Base-by-base conservation (phyloP, 352 stramenopile species). In the Pythium biforme region DNA sequence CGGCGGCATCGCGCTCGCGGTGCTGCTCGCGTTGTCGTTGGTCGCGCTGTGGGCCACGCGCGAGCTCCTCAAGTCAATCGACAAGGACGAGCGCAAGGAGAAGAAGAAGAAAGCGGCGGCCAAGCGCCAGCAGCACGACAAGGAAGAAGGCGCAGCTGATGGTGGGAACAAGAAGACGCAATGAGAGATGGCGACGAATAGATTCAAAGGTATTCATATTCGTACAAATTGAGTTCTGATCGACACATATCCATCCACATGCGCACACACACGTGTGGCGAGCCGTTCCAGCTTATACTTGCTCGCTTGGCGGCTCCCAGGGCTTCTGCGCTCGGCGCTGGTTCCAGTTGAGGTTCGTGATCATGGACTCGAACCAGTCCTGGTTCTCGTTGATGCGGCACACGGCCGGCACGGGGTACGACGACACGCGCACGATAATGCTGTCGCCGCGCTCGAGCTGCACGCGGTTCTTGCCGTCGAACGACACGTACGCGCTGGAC, bases 301-400 rank as follows among this genome's bases (percentile, higher is more conserved):
- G 26, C 19, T 50, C 31, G 26, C 15, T 40, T 4, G 61, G 55
- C 29, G 62, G 33, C 15, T 59, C 26, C 82, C 84, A 95, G 3
- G 87, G 87, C 63, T 95, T 95, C 55, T 93, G 83, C 19, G 78
- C 77, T 22, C 83, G 82, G 31, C 82, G 86, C 66, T 92, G 86
- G 73, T 97, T 97, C 90, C 90, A 97, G 70, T 96, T 94, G n/a
- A 97, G 79, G 59, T 95, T 95, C 15, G 85, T 89, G 66, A 96
- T 96, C 79, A 97, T 95, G 2, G 83, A 93, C 64, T 92, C 75
- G 61, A 97, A 97, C 90, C 90, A 97, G 70, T 97, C 89, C 64
- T 93, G 82, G 59, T 94, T 96, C 66, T 96, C 89, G 66, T 95
- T 96, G 27, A 91, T 68, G 43, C 75, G 76, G 66, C 87, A 97